Evolutionary conservation across 1,284 basidiomycete genomes (phyloP).

Genomic region (Polyporus tsugae): DNA sequence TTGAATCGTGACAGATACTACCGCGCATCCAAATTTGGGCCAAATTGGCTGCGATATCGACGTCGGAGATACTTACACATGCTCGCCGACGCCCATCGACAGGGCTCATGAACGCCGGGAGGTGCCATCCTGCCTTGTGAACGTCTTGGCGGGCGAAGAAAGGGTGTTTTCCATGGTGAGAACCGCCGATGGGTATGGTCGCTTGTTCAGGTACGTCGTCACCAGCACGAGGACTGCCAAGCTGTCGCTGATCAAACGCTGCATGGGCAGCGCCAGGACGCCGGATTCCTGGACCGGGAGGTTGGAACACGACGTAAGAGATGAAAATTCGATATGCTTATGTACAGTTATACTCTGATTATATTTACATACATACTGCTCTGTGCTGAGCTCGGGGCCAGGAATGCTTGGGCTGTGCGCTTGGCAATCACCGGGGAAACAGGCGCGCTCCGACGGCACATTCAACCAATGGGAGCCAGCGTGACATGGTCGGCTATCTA

Average conservation of each 20-base stretch:
- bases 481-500: constrained; percentile 24
- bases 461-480: constrained; percentile 11
- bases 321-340: neutral
- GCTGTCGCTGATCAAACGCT: constrained; percentile 9
- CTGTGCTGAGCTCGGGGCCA: neutral
- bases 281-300: neutral
- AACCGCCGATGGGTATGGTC: neutral
- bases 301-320: neutral
- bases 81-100: neutral
- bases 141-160: constrained; percentile 17
- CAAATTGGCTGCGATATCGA: neutral
- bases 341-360: neutral
- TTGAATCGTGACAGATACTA: neutral
- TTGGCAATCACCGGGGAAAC: constrained; percentile 17
- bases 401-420: constrained; percentile 10
- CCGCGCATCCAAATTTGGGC: neutral
- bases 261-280: neutral
- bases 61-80: neutral
- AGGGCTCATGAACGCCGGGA: constrained; percentile 20
- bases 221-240: neutral
- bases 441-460: constrained; percentile 2
- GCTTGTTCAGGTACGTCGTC: constrained; percentile 19
- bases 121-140: constrained; percentile 12
- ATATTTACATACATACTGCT: constrained; percentile 1
- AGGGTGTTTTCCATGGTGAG: constrained; percentile 11